A percentile compares a stretch with the other conserved stretches of the same genome.
These are phyloP conservation scores for Fusarium verticillioides DNA, from an alignment of 2,329 filamentous ascomycete species.

Conservation along the genomic window DNA sequence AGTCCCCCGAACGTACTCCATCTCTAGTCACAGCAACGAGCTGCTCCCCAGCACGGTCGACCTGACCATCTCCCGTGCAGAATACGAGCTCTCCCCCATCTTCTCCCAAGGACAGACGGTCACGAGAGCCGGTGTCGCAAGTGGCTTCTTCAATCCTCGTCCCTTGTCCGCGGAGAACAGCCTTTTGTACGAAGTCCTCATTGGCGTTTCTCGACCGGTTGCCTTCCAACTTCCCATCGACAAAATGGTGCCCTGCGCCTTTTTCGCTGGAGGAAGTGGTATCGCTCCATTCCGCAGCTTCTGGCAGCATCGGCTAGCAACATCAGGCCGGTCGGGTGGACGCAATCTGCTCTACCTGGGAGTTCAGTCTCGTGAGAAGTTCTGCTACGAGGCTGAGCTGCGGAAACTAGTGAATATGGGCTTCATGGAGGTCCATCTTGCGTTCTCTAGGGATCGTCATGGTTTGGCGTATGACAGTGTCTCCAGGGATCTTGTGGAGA, in stretches of 20 bases:
- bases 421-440: slow-evolving; percentile 63
- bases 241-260: slow-evolving; percentile 60
- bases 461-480: slow-evolving; percentile 59
- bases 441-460: slow-evolving; percentile 61
- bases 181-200: slow-evolving; percentile 57
- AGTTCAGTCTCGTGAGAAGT: slow-evolving; percentile 62
- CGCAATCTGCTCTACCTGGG: slow-evolving; percentile 62
- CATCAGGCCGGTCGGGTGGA: slow-evolving; percentile 52
- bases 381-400: slow-evolving; percentile 39
- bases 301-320: slow-evolving; percentile 58
- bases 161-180: slow-evolving; percentile 49
- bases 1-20: slow-evolving; percentile 64
- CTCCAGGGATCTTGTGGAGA: slow-evolving; percentile 59
- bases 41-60: slow-evolving; percentile 63
- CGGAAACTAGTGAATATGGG: slow-evolving; percentile 53
- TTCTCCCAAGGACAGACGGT: slow-evolving; percentile 50
- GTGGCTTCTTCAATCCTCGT: slow-evolving; percentile 63
- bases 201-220: slow-evolving; percentile 63
- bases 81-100: slow-evolving; percentile 59
- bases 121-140: slow-evolving; percentile 59
- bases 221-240: slow-evolving; percentile 64
- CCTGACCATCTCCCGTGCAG: slow-evolving; percentile 62
- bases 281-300: slow-evolving; percentile 66
- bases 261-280: slow-evolving; percentile 65
- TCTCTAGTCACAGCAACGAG: slow-evolving; percentile 62